Base-by-base conservation (phyloP, 2,329 filamentous ascomycete species). In the Leptographium radiaticola region DNA sequence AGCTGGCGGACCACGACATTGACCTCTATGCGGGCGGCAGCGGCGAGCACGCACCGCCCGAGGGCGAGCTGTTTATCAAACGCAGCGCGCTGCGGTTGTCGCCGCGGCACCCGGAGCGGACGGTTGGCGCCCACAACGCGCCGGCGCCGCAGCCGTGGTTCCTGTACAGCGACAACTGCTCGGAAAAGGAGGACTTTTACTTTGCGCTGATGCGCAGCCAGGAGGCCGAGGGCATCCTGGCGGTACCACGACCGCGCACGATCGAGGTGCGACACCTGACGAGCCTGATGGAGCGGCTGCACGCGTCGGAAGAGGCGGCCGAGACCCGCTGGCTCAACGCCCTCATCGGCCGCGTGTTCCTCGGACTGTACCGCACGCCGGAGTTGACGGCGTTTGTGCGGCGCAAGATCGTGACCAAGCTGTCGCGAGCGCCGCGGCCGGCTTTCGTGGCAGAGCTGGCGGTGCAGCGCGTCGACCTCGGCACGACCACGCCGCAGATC, bases 181-280 rank as follows among this genome's bases (percentile, higher is more conserved):
- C 90, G 0, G 89, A 93, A 48, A 98, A 98, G 67, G 93, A 98
- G 68, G 93, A 98, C 66, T 97, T 98, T 69, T 98, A 98, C 67
- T 91, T 95, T 68, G 87, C 91, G 13, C 74, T 98, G 61, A 74
- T 98, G 42, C 83, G 84, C 62, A 49, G 48, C 36, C 48, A 49
- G 48, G 48, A 49, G 36, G 20, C 13, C 36, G 48, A 7, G 33
- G 12, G 36, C 20, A 4, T 36, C 1, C n/a, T 89, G 60, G 72
- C 74, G 20, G 77, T 82, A 1, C 89, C 89, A 0, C 75, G 76
- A 52, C 85, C 87, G 11, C 79, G 87, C 58, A 76, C 83, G 15
- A 95, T 95, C 62, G 86, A 95, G 34, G 80, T 89, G 16, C 84
- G 86, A 63, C 83, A 95, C 68, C 87, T 97, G 48, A 89, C 97